Percentiles rank a stretch among this genome's conserved stretches.
These are phyloP conservation scores for Santalum album DNA, from an alignment of 164 flowering plant genomes.

Conservation along the genomic window DNA sequence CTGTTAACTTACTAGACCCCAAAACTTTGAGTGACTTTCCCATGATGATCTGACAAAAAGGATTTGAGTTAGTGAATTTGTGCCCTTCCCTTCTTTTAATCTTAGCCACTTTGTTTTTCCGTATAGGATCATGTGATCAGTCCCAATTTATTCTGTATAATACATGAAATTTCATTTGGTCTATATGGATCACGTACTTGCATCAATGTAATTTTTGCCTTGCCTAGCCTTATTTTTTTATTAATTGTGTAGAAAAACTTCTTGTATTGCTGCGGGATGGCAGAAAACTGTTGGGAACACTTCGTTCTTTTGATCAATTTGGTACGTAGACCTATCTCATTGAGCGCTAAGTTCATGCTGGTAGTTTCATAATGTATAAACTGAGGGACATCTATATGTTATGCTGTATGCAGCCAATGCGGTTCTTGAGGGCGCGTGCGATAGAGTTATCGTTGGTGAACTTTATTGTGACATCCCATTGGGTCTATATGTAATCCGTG, in stretches of 20 bases:
- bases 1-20: no score
- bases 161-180: no score
- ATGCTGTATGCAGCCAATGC: constrained; percentile 61
- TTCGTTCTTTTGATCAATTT: constrained; percentile 92
- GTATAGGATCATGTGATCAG: no score
- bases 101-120: no score
- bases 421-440: constrained; percentile 90
- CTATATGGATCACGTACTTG: no score
- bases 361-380: background rate
- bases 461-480: constrained; percentile 83
- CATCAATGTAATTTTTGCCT: no score
- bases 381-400: background rate
- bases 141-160: no score
- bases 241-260: constrained; percentile 68
- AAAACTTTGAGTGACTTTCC: no score
- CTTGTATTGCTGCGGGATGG: constrained; percentile 82
- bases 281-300: constrained; percentile 65
- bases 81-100: no score
- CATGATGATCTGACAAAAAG: no score
- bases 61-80: no score
- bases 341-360: background rate
- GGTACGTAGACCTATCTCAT: constrained; percentile 27
- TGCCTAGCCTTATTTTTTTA: no score
- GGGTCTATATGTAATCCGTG: constrained; percentile 89
- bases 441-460: constrained; percentile 86